Conservation (phyloP, 805 yeast genomes). For the Kodamaea lidongshanica region DNA sequence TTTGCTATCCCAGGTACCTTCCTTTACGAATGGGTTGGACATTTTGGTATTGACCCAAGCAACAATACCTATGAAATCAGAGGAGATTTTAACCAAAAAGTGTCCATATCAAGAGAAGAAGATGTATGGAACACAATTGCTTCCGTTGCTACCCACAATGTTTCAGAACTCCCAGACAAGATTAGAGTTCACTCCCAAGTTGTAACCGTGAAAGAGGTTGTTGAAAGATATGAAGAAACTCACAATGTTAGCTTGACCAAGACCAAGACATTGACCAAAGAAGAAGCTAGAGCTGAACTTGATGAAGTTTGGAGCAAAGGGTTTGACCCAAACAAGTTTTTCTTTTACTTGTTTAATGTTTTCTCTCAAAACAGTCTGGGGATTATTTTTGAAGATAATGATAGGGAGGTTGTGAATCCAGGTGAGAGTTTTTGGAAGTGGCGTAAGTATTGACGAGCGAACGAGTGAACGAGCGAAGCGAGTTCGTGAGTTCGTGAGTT, state of each 20-base stretch:
- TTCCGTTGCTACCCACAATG: slow-evolving; percentile 19
- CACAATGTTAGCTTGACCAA: slow-evolving; percentile 23
- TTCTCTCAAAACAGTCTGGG: slow-evolving; percentile 37
- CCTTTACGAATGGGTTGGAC: slow-evolving; percentile 28
- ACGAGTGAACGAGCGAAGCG: no score
- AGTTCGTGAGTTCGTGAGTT: no score
- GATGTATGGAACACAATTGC: slow-evolving; percentile 16
- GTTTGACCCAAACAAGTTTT: slow-evolving; percentile 28
- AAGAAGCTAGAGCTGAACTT: slow-evolving; percentile 27
- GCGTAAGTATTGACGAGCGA: slow-evolving; percentile 26
- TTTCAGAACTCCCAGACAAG: slow-evolving; percentile 36
- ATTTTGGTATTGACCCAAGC: slow-evolving; percentile 33
- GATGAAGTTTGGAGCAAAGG: slow-evolving; percentile 21
- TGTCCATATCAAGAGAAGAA: slow-evolving; percentile 29
- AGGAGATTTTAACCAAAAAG: slow-evolving; percentile 34
- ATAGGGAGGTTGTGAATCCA: slow-evolving; percentile 43
- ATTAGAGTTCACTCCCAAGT: slow-evolving; percentile 39
- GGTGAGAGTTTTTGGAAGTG: slow-evolving; percentile 40
- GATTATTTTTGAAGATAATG: slow-evolving; percentile 22
- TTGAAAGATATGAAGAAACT: slow-evolving; percentile 33
- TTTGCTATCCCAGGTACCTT: slow-evolving; percentile 33
- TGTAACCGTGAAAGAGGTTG: slow-evolving; percentile 34
- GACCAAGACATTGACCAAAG: slow-evolving; percentile 11
- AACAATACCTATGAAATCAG: slow-evolving; percentile 27
- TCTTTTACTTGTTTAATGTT: slow-evolving; percentile 27